These are phyloP conservation scores for Colletotrichum orchidophilum DNA, from an alignment of 2,329 filamentous ascomycete genomes.

Conservation along the genomic window DNA sequence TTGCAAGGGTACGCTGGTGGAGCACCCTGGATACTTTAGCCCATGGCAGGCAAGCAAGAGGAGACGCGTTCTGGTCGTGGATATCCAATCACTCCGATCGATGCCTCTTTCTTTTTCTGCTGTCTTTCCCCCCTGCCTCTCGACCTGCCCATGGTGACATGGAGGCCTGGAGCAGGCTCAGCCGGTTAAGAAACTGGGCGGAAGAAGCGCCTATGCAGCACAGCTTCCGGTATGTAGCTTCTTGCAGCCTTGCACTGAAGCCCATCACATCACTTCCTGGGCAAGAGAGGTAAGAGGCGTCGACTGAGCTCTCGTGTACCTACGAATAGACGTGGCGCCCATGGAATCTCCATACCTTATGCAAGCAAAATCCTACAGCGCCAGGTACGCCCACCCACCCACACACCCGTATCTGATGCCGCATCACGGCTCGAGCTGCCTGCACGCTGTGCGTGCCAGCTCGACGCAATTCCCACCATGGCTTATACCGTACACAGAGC, in stretches of 20 bases:
- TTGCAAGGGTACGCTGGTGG: constrained; percentile 9
- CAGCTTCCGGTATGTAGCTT: background rate
- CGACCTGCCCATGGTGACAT: background rate
- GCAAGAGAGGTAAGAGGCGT: background rate
- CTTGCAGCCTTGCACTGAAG: background rate
- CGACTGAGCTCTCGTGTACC: constrained; percentile 10
- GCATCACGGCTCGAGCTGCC: background rate
- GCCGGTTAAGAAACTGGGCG: constrained; percentile 11
- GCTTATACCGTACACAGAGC: background rate
- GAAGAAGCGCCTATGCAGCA: constrained; percentile 2
- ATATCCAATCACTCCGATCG: background rate
- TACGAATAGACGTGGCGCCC: constrained; percentile 13
- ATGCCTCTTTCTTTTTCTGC: background rate
- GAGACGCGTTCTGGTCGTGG: constrained; percentile 15
- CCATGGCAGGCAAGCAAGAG: background rate
- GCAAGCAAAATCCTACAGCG: constrained; percentile 1
- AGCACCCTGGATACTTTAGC: constrained; percentile 11
- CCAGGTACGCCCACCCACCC: constrained; percentile 8
- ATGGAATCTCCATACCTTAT: background rate
- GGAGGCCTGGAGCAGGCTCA: background rate
- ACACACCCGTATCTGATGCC: background rate
- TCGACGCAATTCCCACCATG: background rate
- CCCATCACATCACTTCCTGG: background rate
- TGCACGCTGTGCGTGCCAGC: too few species aligned
- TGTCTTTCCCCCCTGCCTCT: background rate